Base-by-base conservation (phyloP, 169 alveolate species). In the Plasmodium chabaudi region DNA sequence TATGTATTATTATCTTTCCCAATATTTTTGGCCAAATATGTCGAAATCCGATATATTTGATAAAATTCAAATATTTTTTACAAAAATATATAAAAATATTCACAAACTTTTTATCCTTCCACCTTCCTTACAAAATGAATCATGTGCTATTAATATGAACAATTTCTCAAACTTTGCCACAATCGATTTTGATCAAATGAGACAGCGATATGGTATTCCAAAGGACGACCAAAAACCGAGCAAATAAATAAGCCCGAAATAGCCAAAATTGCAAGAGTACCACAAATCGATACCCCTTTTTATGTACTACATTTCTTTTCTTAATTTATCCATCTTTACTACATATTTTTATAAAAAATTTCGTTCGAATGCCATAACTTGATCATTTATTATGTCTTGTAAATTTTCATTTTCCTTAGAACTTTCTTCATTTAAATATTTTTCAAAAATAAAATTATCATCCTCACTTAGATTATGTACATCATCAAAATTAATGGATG, bases 401-500 rank as follows among this genome's bases (percentile, higher is more conserved):
- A 86, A 44, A 27, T 71, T 86, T 19, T 57, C 91, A 10, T 75
- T 56, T 21, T 72, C 39, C 12, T 68, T 17, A 4, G 34, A 15
- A 65, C 9, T 53, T 9, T 17, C 91, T 46, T 86, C 70, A 13
- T 86, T 56, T 56, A 70, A 65, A 55, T 86, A 86, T 10, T 67
- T 57, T 23, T 86, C 91, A 61, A 86, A 70, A 34, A 86, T 86
- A 69, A 69, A 59, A 5, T 65, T 72, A 15, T 70, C 91, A 2
- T 68, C 91, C 13, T 86, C 91, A 17, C 87, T 86, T 9, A 86
- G 25, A 49, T 86, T 86, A 13, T 70, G 75, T 51, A 69, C 51
- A 15, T 68, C 91, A 27, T 86, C 91, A 9, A 86, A 70, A 65
- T 86, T 70, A 42, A 86, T 69, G 51, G 91, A 86, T 7, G 91